A percentile compares a stretch with the other conserved stretches of the same genome.
These are phyloP conservation scores for Oryza rufipogon DNA, from an alignment of 176 grass and related monocot genomes.

Conservation along the genomic window DNA sequence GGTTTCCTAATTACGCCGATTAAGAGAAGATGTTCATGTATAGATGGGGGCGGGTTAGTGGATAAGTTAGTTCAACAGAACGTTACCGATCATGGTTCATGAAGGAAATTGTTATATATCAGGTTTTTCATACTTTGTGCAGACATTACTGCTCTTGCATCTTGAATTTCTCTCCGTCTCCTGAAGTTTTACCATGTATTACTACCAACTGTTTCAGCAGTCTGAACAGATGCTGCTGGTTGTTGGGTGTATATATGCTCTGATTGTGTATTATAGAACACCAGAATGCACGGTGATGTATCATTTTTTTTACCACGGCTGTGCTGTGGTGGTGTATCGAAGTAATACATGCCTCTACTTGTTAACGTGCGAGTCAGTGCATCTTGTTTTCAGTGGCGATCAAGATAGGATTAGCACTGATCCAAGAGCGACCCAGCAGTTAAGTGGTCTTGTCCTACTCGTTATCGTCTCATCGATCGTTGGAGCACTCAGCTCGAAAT, in stretches of 20 bases:
- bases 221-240: background rate
- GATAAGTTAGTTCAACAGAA: constrained; percentile 14
- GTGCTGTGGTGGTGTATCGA: background rate
- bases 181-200: background rate
- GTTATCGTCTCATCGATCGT: background rate
- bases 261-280: background rate
- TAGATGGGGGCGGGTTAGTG: constrained; percentile 32
- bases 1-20: constrained; percentile 33
- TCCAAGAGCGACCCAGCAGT: constrained; percentile 4
- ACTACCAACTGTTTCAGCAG: background rate
- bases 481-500: background rate
- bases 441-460: background rate
- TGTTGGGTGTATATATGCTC: background rate
- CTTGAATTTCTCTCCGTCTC: background rate
- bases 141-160: background rate
- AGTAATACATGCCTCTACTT: background rate
- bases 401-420: constrained; percentile 31
- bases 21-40: constrained; percentile 36
- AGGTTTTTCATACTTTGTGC: too few relatives aligned
- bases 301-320: background rate
- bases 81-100: background rate
- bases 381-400: constrained; percentile 4
- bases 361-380: background rate
- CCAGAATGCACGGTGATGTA: background rate
- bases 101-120: background rate